Conservation (phyloP, 345 rosid species). For the Rhizophora apiculata region DNA sequence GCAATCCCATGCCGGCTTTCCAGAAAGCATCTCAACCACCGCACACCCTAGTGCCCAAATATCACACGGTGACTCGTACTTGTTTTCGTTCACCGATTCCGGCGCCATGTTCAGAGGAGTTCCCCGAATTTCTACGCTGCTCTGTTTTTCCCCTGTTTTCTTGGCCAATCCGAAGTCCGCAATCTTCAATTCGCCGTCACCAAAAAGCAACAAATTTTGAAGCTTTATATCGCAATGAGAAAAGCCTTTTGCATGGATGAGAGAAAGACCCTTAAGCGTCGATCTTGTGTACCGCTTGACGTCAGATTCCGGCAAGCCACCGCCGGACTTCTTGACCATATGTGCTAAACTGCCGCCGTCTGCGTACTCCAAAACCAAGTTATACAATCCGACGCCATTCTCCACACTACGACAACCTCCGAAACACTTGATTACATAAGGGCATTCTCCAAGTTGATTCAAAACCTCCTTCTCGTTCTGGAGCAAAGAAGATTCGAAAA, state of each 20-base stretch:
- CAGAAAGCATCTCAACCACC: conserved; percentile 35
- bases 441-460: conserved; percentile 13
- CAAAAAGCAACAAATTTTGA: conserved; percentile 24
- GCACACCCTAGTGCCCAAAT: conserved; percentile 41
- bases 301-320: conserved; percentile 21
- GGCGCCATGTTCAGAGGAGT: conserved; percentile 41
- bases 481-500: conserved; percentile 16
- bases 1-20: conserved; percentile 31
- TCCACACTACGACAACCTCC: conserved; percentile 24
- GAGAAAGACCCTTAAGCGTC: conserved; percentile 25
- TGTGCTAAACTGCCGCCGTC: conserved; percentile 24
- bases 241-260: conserved; percentile 32
- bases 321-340: conserved; percentile 20
- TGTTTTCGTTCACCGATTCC: conserved; percentile 30
- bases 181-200: conserved; percentile 25
- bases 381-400: conserved; percentile 11
- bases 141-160: conserved; percentile 18
- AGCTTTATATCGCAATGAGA: conserved; percentile 38
- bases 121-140: conserved; percentile 24
- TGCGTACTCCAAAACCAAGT: conserved; percentile 35
- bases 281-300: conserved; percentile 16
- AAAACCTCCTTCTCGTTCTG: conserved; percentile 27
- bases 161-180: conserved; percentile 33
- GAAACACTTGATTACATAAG: conserved; percentile 21
- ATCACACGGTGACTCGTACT: conserved; percentile 28